phyloP scores from a whole-genome alignment of 306 rosid genomes.

The Spatholobus suberectus region DNA sequence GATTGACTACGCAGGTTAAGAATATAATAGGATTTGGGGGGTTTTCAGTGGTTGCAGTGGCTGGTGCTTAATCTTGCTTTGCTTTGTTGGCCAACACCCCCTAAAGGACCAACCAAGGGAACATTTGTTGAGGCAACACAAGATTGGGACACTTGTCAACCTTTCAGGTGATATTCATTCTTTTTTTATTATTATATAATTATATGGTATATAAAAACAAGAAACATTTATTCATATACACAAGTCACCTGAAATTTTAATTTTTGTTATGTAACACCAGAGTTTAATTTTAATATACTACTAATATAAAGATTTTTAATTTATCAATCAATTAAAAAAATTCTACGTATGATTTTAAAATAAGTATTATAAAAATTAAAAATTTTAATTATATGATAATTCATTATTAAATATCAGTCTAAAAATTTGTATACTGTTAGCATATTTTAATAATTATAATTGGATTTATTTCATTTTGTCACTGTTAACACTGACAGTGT shows the following conservation, averaged over 20 bases:
- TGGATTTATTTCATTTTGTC: not conserved
- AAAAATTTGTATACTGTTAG: too few relatives aligned
- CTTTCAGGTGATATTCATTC: not conserved
- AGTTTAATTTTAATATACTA: too few relatives aligned
- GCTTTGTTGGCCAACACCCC: not conserved
- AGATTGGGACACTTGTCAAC: constrained; percentile 34
- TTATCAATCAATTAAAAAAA: not conserved
- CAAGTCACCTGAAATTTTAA: not conserved
- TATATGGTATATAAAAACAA: not conserved
- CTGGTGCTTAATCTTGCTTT: constrained; percentile 1
- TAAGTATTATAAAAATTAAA: not conserved
- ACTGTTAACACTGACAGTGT: not conserved
- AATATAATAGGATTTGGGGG: not conserved
- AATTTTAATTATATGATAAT: not conserved
- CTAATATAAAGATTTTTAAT: not conserved
- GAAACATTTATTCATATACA: not conserved
- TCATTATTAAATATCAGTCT: not conserved
- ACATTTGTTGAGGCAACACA: constrained; percentile 24
- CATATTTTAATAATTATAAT: not conserved
- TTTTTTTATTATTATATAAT: not conserved
- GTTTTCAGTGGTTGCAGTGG: not conserved
- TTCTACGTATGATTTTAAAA: not conserved
- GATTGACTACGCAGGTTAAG: not conserved
- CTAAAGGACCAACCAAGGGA: constrained; percentile 18
- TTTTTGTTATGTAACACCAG: not conserved